phyloP scores from a whole-genome alignment of 805 yeast species.

The Cyberlindnera maritima region DNA sequence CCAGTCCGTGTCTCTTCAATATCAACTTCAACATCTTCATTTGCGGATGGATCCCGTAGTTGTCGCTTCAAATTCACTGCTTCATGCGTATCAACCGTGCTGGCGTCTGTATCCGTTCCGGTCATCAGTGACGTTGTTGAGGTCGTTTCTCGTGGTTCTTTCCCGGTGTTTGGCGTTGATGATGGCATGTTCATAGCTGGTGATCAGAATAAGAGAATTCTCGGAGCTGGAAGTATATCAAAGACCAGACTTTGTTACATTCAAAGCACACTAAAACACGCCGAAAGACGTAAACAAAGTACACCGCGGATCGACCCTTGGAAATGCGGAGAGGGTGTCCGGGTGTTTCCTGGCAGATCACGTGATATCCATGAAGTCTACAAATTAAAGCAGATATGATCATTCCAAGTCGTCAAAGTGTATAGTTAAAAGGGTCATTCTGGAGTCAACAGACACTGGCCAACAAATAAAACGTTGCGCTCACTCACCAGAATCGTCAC shows the following conservation, averaged over 20 bases:
- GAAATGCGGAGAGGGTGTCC: not conserved
- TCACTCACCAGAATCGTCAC: not conserved
- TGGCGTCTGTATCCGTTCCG: slow-evolving; percentile 3
- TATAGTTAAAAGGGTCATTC: not conserved
- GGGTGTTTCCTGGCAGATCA: slow-evolving; percentile 1
- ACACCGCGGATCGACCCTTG: too few relatives aligned
- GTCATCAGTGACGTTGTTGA: not conserved
- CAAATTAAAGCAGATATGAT: not conserved
- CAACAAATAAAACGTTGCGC: not conserved
- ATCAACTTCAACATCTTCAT: slow-evolving; percentile 1
- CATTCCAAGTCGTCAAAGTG: not conserved
- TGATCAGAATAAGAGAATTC: too few relatives aligned
- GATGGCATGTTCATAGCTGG: not conserved
- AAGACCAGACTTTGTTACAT: too few relatives aligned
- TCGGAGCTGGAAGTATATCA: too few relatives aligned
- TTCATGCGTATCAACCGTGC: slow-evolving; percentile 2
- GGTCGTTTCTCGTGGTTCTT: not conserved
- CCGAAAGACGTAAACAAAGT: not conserved
- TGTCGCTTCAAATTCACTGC: not conserved
- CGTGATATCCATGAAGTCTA: too few relatives aligned
- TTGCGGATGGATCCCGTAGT: not conserved
- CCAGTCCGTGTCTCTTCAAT: slow-evolving; percentile 19
- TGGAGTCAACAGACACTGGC: not conserved
- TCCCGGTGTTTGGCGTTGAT: not conserved
- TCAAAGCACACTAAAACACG: too few relatives aligned